Conservation (phyloP, 495 filamentous ascomycete species). For the Hypoxylon crocopeplum region DNA sequence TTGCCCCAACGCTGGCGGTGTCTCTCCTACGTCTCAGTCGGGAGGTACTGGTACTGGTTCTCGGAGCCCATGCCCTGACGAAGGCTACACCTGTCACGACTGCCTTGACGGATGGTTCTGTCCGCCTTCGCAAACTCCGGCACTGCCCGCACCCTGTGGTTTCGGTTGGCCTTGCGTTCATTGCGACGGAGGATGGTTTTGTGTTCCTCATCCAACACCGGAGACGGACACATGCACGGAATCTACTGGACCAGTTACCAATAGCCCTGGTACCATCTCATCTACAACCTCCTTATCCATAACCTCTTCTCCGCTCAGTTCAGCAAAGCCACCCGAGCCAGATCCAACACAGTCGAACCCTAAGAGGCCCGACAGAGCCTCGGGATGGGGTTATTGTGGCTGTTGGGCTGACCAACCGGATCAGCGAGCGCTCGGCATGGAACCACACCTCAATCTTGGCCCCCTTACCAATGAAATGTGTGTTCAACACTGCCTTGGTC, state of each 20-base stretch:
- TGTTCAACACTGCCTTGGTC: conserved; percentile 60
- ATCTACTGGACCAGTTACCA: conserved; percentile 13
- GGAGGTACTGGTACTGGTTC: conserved; percentile 18
- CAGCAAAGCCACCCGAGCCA: conserved; percentile 6
- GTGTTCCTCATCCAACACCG: conserved; percentile 40
- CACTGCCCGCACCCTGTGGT: conserved; percentile 50
- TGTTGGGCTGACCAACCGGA: conserved; percentile 62
- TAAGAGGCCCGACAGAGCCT: conserved; percentile 25
- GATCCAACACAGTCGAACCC: conserved; percentile 13
- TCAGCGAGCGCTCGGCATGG: conserved; percentile 57
- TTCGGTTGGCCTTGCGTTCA: conserved; percentile 51
- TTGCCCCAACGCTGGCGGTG: conserved; percentile 27
- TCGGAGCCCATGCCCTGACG: conserved; percentile 45
- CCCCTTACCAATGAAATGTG: conserved; percentile 65
- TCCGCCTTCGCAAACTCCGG: conserved; percentile 48
- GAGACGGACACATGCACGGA: conserved; percentile 18
- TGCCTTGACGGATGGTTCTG: conserved; percentile 54
- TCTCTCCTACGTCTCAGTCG: conserved; percentile 11
- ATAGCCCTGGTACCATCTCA: conserved; percentile 16
- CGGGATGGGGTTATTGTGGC: conserved; percentile 62
- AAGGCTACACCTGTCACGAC: conserved; percentile 50
- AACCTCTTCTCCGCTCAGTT: conserved; percentile 1
- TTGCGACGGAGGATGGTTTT: conserved; percentile 50
- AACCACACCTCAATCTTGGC: conserved; percentile 50
- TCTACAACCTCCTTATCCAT: conserved; percentile 17